phyloP scores from a whole-genome alignment of 176 grass and related monocot species.

The Rhynchospora breviuscula region DNA sequence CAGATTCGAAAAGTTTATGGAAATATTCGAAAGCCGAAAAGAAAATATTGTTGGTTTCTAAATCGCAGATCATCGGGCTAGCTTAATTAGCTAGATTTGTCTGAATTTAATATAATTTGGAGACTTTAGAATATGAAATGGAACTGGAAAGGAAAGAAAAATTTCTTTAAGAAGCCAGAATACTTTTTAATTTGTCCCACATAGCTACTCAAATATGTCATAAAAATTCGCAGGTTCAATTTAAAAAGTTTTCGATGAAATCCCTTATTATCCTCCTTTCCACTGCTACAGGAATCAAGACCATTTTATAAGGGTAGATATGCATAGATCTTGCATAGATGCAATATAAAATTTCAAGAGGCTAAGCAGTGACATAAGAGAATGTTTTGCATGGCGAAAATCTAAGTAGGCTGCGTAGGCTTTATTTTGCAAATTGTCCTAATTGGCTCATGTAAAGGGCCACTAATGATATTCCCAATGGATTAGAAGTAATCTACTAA shows the following conservation, averaged over 20 bases:
- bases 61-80: not conserved
- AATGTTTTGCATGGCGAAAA: slow-evolving; percentile 20
- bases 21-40: not conserved
- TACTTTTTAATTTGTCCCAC: not conserved
- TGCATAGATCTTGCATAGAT: not conserved
- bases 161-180: not conserved
- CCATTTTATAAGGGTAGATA: slow-evolving; percentile 8
- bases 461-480: slow-evolving; percentile 19
- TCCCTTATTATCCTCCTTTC: not conserved
- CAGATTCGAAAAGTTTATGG: not conserved
- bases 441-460: not conserved
- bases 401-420: slow-evolving; percentile 12
- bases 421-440: slow-evolving; percentile 15
- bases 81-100: not conserved
- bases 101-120: not conserved
- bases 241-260: not conserved
- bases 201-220: not conserved
- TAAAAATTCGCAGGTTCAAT: not conserved
- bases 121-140: not conserved
- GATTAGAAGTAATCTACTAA: slow-evolving; percentile 21
- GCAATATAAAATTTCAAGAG: slow-evolving; percentile 1
- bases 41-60: not conserved
- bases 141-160: not conserved
- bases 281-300: not conserved
- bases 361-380: not conserved